A percentile compares a stretch with the other conserved stretches of the same genome.
phyloP scores from a whole-genome alignment of 306 rosid genomes.

The Prunus campanulata region DNA sequence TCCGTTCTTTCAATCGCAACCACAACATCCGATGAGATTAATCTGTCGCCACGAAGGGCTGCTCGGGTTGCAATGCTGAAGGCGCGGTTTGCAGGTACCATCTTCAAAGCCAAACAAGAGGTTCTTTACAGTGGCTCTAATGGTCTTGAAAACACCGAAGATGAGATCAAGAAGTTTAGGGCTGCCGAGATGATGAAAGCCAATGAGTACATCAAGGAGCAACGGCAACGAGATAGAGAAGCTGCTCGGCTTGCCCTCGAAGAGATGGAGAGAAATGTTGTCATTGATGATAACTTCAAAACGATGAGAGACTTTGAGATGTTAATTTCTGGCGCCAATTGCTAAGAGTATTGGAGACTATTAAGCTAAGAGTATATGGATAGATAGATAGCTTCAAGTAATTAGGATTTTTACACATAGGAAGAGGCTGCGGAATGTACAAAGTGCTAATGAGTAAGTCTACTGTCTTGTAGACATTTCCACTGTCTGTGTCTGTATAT shows the following conservation, averaged over 20 bases:
- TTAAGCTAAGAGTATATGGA: too few relatives aligned
- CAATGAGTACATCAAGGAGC: neutral
- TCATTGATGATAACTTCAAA: neutral
- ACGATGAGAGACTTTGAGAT: neutral
- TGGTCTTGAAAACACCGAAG: too few relatives aligned
- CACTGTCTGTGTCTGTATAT: too few relatives aligned
- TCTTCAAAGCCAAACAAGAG: too few relatives aligned
- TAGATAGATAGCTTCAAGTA: neutral
- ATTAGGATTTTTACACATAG: too few relatives aligned
- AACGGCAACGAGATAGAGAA: neutral
- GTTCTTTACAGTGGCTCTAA: too few relatives aligned
- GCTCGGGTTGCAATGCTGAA: neutral
- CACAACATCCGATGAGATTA: neutral
- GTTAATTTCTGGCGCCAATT: neutral
- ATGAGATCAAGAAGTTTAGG: too few relatives aligned
- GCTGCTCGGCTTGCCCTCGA: neutral
- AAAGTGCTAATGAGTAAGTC: too few relatives aligned
- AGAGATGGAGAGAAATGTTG: neutral
- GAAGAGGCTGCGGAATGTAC: too few relatives aligned
- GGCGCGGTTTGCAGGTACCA: neutral
- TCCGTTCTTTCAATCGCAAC: neutral
- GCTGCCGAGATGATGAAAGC: too few relatives aligned
- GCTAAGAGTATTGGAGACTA: neutral
- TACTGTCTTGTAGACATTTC: too few relatives aligned
- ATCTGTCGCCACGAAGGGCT: neutral